phyloP scores from a whole-genome alignment of 1,284 basidiomycete genomes.

The Puccinia horiana region DNA sequence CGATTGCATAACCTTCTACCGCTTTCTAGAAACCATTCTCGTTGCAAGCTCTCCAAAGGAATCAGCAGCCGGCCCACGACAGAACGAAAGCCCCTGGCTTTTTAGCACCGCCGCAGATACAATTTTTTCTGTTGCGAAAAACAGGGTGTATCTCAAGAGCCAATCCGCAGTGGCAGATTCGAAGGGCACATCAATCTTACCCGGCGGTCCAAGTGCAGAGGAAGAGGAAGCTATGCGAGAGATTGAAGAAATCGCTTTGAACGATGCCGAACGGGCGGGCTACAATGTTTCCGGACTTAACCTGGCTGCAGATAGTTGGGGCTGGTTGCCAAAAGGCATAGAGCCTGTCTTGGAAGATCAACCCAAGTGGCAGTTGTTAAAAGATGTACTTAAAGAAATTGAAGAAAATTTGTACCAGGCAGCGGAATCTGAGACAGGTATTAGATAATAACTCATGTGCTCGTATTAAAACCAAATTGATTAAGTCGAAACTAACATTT shows the following conservation, averaged over 20 bases:
- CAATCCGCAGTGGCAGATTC: conserved; percentile 27
- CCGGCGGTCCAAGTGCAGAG: conserved; percentile 50
- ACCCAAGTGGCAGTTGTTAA: conserved; percentile 88
- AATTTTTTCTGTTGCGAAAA: conserved; percentile 80
- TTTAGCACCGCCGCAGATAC: conserved; percentile 83
- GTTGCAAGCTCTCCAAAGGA: conserved; percentile 66
- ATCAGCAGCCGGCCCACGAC: conserved; percentile 53
- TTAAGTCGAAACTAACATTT: neutral
- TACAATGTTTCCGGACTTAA: conserved; percentile 15
- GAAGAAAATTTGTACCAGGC: conserved; percentile 73
- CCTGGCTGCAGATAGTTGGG: conserved; percentile 10
- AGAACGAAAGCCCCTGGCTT: conserved; percentile 80
- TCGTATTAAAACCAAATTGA: neutral
- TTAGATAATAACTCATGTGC: neutral
- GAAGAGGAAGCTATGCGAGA: conserved; percentile 45
- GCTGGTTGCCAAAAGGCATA: conserved; percentile 75
- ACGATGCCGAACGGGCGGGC: conserved; percentile 41
- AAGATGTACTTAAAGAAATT: conserved; percentile 83
- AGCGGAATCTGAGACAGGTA: conserved; percentile 50
- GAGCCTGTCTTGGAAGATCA: conserved; percentile 87
- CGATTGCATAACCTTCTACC: conserved; percentile 85
- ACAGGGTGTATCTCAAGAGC: conserved; percentile 67
- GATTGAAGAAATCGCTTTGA: conserved; percentile 26
- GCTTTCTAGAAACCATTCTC: conserved; percentile 87
- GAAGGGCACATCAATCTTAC: neutral